Evolutionary conservation across 805 yeast species (phyloP).

Genomic region (Priceomyces castillae): DNA sequence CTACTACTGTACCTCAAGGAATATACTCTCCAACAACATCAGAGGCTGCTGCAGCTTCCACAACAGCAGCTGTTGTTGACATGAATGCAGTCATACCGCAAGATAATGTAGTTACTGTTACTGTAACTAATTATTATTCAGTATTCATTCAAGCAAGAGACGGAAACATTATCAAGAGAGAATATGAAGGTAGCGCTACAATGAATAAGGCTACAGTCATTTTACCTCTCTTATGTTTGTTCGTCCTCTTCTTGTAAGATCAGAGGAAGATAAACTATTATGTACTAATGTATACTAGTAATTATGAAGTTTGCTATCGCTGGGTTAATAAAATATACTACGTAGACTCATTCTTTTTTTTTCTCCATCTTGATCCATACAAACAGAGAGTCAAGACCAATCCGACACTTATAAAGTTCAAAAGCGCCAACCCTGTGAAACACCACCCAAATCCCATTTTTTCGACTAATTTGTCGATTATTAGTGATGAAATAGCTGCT

Average conservation of each 20-base stretch:
- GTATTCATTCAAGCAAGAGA: conserved; percentile 2
- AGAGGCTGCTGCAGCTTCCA: neutral
- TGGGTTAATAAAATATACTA: no score
- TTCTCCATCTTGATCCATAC: conserved; percentile 26
- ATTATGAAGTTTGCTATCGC: no score
- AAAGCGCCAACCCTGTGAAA: conserved; percentile 49
- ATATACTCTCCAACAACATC: neutral
- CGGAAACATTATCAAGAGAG: neutral
- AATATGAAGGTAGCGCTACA: neutral
- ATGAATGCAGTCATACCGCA: neutral
- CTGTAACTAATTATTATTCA: neutral
- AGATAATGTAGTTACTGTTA: neutral
- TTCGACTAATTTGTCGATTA: conserved; percentile 33
- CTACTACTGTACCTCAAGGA: neutral
- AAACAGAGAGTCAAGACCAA: conserved; percentile 17
- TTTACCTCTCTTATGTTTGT: neutral
- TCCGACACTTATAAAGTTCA: conserved; percentile 17
- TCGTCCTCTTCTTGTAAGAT: neutral
- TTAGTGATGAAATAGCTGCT: conserved; percentile 52
- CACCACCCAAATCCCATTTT: conserved; percentile 53
- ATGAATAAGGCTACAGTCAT: neutral
- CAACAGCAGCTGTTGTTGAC: neutral
- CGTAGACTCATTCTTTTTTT: conserved; percentile 6
- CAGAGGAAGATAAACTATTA: no score
- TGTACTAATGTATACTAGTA: no score